Evolutionary conservation across 2,329 filamentous ascomycete genomes (phyloP), one percentile per base, ranked within the genome.

Genomic region (Chalaropsis ovoidea): DNA sequence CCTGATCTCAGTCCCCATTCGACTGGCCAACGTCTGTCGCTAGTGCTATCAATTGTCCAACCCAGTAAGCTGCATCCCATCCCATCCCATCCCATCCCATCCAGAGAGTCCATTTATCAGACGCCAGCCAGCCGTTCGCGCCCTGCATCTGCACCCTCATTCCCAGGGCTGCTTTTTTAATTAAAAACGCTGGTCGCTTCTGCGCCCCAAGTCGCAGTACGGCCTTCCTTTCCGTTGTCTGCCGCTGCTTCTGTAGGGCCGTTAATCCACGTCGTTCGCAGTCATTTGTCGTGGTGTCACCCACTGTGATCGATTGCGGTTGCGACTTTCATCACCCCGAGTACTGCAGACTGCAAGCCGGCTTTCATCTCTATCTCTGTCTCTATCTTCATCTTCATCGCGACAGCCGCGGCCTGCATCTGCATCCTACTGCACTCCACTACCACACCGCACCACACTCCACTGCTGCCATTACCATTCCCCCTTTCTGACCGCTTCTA

Each of bases 171-270:
- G 52, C 13, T 17, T 58, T 58, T 56, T 58, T 58, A 58, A 58
- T 58, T 58, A 58, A 58, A 58, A 35, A 58, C n/a, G n/a, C 52
- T 39, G 24, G 27, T 58, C 27, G 52, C 52, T 58, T 58, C 52
- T 58, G 52, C 27, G 52, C 31, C 52, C 13, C n/a, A 31, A 39
- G 27, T 27, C 17, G 27, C 52, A 19, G 17, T n/a, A n/a, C 27
- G 17, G 27, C 24, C 27, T 56, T 58, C 27, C 24, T 27, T 39
- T 31, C 5, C 13, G 52, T 10, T 17, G 11, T 10, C 13, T 35
- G 17, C 15, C 13, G 52, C 24, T 10, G 24, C 52, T 24, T 17
- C 17, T 58, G 4, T 39, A 22, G 13, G 19, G 52, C 24, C 24
- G 15, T 39, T n/a, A 35, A 3, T 35, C 3, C 3, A 35, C 35